phyloP scores from a whole-genome alignment of 2,329 filamentous ascomycete species.

The Fusarium chlamydosporum region DNA sequence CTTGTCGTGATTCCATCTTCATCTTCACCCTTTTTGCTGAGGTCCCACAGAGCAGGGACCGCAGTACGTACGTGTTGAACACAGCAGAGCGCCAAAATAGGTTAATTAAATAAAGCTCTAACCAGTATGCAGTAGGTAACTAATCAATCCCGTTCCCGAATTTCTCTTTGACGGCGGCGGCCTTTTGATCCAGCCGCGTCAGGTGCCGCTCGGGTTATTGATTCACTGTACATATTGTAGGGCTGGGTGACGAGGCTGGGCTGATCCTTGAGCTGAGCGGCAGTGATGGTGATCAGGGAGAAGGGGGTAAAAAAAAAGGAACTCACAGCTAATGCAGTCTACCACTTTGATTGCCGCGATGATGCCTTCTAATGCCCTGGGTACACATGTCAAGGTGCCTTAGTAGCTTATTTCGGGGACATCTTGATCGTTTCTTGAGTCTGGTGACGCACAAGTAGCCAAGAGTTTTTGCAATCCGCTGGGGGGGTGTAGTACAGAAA shows the following conservation, averaged over 20 bases:
- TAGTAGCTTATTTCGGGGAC: conserved; percentile 18
- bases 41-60: conserved; percentile 26
- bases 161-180: conserved; percentile 23
- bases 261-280: conserved; percentile 25
- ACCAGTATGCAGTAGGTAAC: conserved; percentile 1
- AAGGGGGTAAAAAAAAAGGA: background rate
- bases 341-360: conserved; percentile 11
- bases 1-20: conserved; percentile 21
- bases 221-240: conserved; percentile 13
- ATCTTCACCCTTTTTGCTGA: background rate
- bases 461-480: background rate
- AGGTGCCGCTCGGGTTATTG: conserved; percentile 19
- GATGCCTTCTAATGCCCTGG: conserved; percentile 26
- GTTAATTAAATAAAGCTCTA: conserved; percentile 8
- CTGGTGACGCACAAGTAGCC: conserved; percentile 22
- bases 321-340: background rate
- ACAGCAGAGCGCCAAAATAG: too few relatives aligned
- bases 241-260: conserved; percentile 23
- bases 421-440: conserved; percentile 20
- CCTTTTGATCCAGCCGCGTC: conserved; percentile 3
- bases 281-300: conserved; percentile 29
- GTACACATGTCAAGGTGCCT: conserved; percentile 27
- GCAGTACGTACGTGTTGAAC: background rate
- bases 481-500: conserved; percentile 5
- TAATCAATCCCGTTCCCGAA: conserved; percentile 15